Evolutionary conservation across 495 filamentous ascomycete genomes (phyloP).

Genomic region (Penicillium ochrochloron): DNA sequence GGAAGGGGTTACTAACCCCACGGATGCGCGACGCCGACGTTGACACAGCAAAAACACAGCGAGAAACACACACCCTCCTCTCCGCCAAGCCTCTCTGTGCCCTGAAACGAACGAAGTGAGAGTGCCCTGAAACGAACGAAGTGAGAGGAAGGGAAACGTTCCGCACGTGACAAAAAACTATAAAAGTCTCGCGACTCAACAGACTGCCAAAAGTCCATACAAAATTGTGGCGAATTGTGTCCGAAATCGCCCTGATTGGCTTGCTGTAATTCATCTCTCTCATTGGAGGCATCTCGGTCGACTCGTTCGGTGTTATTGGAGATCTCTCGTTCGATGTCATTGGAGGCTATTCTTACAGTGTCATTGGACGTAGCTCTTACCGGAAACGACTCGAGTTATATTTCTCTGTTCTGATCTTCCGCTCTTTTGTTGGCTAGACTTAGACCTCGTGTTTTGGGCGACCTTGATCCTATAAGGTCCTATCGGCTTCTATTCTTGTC

Average conservation of each 20-base stretch:
- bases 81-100: too few relatives aligned
- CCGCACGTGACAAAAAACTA: neutral
- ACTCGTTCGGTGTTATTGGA: too few relatives aligned
- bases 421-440: too few relatives aligned
- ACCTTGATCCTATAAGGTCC: too few relatives aligned
- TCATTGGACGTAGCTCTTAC: neutral
- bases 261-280: neutral
- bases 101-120: too few relatives aligned
- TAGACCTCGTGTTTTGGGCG: too few relatives aligned
- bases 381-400: neutral
- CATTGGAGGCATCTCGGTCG: too few relatives aligned
- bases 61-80: too few relatives aligned
- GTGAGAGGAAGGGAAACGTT: neutral
- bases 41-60: slow-evolving; percentile 14
- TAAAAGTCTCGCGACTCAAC: neutral
- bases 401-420: too few relatives aligned
- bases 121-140: neutral
- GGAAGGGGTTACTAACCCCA: slow-evolving; percentile 24
- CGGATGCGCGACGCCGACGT: slow-evolving; percentile 24
- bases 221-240: neutral
- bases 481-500: too few relatives aligned
- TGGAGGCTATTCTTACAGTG: slow-evolving; percentile 2
- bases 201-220: neutral
- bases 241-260: neutral
- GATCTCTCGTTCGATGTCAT: neutral